These are phyloP conservation scores for Bipolaris sorokiniana DNA, from an alignment of 2,329 filamentous ascomycete genomes.

Conservation along the genomic window DNA sequence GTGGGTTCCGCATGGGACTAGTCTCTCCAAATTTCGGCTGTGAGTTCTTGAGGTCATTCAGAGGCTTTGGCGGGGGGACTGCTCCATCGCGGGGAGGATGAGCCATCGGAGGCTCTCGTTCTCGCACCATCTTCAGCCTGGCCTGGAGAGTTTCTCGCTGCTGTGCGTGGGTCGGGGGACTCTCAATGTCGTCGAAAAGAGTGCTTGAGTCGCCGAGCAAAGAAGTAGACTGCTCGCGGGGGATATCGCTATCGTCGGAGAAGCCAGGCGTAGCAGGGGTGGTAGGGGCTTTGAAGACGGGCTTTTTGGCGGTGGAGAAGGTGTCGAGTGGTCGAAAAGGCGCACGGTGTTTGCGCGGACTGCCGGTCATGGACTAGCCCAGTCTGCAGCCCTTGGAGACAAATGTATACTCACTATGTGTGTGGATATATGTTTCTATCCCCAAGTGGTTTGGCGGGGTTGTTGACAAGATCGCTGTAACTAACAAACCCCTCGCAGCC, in stretches of 20 bases:
- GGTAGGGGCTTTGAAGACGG: constrained; percentile 28
- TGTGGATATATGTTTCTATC: not conserved
- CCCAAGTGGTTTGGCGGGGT: not conserved
- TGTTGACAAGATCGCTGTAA: not conserved
- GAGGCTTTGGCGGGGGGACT: constrained; percentile 31
- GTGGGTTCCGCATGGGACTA: constrained; percentile 61
- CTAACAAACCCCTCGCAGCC: constrained; percentile 13
- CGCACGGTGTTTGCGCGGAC: constrained; percentile 38
- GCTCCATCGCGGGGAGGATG: constrained; percentile 35
- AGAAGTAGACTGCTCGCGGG: constrained; percentile 19
- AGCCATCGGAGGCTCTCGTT: constrained; percentile 55
- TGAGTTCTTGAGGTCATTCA: constrained; percentile 40
- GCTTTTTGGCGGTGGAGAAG: constrained; percentile 41
- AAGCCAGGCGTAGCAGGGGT: constrained; percentile 4
- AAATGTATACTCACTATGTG: too few relatives aligned
- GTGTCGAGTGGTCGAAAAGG: constrained; percentile 45
- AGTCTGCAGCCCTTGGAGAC: not conserved
- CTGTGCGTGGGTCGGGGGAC: constrained; percentile 2
- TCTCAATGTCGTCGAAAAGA: constrained; percentile 42
- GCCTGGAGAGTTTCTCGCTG: constrained; percentile 3
- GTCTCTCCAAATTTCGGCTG: constrained; percentile 63
- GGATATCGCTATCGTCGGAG: constrained; percentile 11
- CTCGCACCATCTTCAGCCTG: constrained; percentile 56
- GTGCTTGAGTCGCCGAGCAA: constrained; percentile 43
- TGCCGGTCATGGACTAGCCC: constrained; percentile 32